Base-by-base conservation (phyloP, 768 basidiomycete genomes). In the Boletellus ananiceps region DNA sequence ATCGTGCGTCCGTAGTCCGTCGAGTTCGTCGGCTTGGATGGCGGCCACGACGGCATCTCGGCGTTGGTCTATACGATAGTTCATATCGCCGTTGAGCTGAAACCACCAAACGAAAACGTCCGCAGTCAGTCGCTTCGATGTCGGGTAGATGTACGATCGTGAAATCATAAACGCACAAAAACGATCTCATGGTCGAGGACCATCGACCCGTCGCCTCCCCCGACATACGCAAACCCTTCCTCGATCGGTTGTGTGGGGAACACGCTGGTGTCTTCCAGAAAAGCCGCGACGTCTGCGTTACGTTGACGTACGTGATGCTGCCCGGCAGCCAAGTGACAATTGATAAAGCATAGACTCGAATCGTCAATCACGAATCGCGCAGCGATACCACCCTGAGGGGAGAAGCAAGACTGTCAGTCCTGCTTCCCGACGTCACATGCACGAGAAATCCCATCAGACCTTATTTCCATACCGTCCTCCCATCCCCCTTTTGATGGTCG, bases 311-410 rank as follows among this genome's bases (percentile, higher is more conserved):
- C 79, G 43, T 88, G 86, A 48, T 80, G 78, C 60, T 97, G 94
- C 1, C 95, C 95, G 6, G 92, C 91, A n/a, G 94, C 95, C 51
- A 99, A 79, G 74, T 99, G 95, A 56, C 89, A 93, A 69, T 99
- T 99, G 71, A 98, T 82, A 60, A 96, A 87, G 69, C 95, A 98
- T 13, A 97, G 64, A 0, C 91, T 94, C 2, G 93, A 88, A 65
- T 97, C 93, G 51, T 93, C 93, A 39, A 98, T 76, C 7, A 93
- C 80, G 52, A 96, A 83, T 16, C 94, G 82, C 3, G 88, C 81
- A n/a, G 93, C 79, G 54, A 96, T 93, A 0, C 86, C 93, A 8
- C 93, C 93, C 89, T 93, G 57, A 9, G 46, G 48, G 44, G n/a
- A 21, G 41, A 6, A 36, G 29, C 29, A 29, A 29, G 29, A 11